Percentiles rank a stretch among this genome's conserved stretches.
phyloP scores from a whole-genome alignment of 1,139 yeast species.

The Hanseniaspora sp. region DNA sequence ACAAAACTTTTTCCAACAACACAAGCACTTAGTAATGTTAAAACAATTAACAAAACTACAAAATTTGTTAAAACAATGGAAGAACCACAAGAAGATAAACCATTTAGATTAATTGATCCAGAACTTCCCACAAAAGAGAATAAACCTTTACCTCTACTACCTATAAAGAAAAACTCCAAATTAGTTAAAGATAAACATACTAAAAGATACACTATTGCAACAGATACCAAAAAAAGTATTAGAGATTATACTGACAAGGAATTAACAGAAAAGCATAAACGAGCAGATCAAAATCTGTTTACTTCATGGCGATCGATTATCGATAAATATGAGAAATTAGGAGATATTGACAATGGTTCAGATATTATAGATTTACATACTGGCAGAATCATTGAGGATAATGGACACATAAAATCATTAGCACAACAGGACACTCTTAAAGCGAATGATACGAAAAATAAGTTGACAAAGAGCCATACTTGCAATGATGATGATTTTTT shows the following conservation, averaged over 20 bases:
- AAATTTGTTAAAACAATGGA: neutral
- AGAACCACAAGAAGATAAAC: neutral
- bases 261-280: slow-evolving; percentile 28
- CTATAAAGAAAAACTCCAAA: neutral
- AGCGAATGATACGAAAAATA: slow-evolving; percentile 1
- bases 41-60: neutral
- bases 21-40: neutral
- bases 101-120: slow-evolving; percentile 6
- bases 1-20: neutral
- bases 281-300: slow-evolving; percentile 32
- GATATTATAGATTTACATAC: slow-evolving; percentile 55
- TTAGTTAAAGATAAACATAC: slow-evolving; percentile 18
- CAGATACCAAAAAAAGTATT: slow-evolving; percentile 25
- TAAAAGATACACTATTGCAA: slow-evolving; percentile 26
- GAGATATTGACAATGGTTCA: slow-evolving; percentile 40
- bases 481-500: slow-evolving; percentile 13
- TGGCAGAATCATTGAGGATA: slow-evolving; percentile 48
- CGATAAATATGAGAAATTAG: slow-evolving; percentile 41
- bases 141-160: neutral
- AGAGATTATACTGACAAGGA: slow-evolving; percentile 29
- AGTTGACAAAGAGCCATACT: slow-evolving; percentile 3
- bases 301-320: slow-evolving; percentile 46
- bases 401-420: slow-evolving; percentile 45
- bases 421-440: slow-evolving; percentile 10
- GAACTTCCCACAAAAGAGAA: slow-evolving; percentile 1